Evolutionary conservation across 2,329 filamentous ascomycete genomes (phyloP), one percentile per base, ranked within the genome.

Genomic region (Hymenoscyphus scutula): DNA sequence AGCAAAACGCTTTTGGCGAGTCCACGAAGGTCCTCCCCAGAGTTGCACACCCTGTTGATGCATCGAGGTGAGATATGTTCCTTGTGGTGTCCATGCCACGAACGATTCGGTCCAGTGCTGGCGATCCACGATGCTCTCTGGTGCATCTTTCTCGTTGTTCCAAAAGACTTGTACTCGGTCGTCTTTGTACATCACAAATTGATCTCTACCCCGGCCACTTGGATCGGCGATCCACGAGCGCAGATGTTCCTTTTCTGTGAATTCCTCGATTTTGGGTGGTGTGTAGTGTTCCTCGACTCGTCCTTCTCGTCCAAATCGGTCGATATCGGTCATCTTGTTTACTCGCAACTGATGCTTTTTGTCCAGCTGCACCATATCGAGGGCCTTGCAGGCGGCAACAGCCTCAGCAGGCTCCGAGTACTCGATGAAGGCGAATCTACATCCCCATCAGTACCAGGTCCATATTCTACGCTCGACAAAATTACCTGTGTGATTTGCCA

Each of bases 61-160:
- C 73, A 98, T 91, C 13, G 94, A 98, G 63, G 93, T 94, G 67
- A 99, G 85, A 78, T 87, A 99, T 61, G 94, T 98, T 70, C 95
- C 95, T 69, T 91, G 87, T 53, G 95, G 95, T 61, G 95, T 98
- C 95, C 95, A 99, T 79, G 97, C 92, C 58, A 99, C 89, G 75
- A 99, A 99, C 41, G 91, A 91, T 78, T 99, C 95, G 64, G 95
- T 99, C 95, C 95, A 99, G 82, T 96, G 91, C 73, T 90, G 88
- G 70, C 95, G 89, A 74, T 98, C 94, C 62, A 99, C 91, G 41
- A 97, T 85, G 67, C 85, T 87, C 77, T 99, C 95, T 4, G 94
- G 92, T 25, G 83, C 78, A 64, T 97, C 93, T 78, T 90, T 94
- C 79, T 96, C 95, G 82, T 96, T 96, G 81, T 98, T 98, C 94